Base-by-base conservation (phyloP, 2,329 filamentous ascomycete species). In the Ophiostoma piceae region DNA sequence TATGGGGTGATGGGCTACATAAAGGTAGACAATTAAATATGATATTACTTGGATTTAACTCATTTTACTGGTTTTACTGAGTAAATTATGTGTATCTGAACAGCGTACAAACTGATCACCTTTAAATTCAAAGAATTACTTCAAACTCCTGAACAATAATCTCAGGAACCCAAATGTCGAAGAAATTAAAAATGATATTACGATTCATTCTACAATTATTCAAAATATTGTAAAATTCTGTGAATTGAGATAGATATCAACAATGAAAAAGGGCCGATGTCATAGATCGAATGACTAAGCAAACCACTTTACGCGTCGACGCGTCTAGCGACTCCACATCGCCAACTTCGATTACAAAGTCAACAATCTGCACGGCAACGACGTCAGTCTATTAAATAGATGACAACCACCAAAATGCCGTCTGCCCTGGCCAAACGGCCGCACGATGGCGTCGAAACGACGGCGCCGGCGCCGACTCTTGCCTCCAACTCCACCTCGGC, bases 261-360 rank as follows among this genome's bases (percentile, higher is more conserved):
- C 26, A 29, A 29, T 29, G 26, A 29, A 29, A 29, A 29, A 29
- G 26, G 26, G 26, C 2, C 26, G 26, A 29, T 29, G 26, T 29
- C 26, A 29, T 29, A 29, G 26, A 29, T 29, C 26, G 2, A 29
- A 29, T 47, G 60, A 64, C 60, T 64, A 64, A 64, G 19, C 32
- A 35, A 64, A 22, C 60, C 60, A 64, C 60, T 64, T 64, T 37
- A 64, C 60, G 60, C 60, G 60, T 64, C 60, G 57, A 35, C 57
- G 32, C 60, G 60, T 64, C 32, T 5, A 47, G 51, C 51, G 51
- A 57, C 51, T 64, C 32, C 60, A 37, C 32, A 37, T n/a, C 32
- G 3, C 32, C 29, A 37, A 39, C 60, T 3, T 39, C 22, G 26
- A 3, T 9, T 14, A 9, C 60, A 35, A 37, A 37, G 32, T 37